Percentiles rank a stretch among this genome's conserved stretches.
phyloP scores from a whole-genome alignment of 257 asterid genomes.

The Solanum acaule region DNA sequence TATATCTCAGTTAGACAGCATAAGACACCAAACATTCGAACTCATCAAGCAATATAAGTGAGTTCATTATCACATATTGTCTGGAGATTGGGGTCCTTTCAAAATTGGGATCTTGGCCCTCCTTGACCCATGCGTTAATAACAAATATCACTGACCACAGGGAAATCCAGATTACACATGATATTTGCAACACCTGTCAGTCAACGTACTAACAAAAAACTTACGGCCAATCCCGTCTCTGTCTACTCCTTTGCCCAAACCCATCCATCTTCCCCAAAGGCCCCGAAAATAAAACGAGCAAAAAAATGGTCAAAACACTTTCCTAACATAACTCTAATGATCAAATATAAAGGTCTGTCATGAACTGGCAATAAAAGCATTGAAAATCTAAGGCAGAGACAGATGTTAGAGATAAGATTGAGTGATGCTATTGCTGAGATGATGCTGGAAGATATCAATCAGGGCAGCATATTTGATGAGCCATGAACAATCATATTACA shows the following conservation, averaged over 20 bases:
- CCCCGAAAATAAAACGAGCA: not conserved
- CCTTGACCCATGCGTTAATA: not conserved
- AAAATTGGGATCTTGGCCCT: not conserved
- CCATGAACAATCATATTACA: not conserved
- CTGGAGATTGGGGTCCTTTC: not conserved
- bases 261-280: not conserved
- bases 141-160: not conserved
- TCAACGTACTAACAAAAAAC: not conserved
- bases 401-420: not conserved
- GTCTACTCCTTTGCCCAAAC: not conserved
- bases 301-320: not conserved
- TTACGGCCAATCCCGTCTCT: not conserved
- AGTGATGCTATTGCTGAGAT: not conserved
- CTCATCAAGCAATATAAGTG: not conserved
- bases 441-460: not conserved
- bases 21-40: not conserved
- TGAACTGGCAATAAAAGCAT: not conserved
- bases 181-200: not conserved
- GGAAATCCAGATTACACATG: not conserved
- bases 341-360: not conserved
- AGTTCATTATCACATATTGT: not conserved
- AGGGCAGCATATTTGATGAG: not conserved
- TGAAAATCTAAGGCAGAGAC: not conserved
- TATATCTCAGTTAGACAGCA: not conserved
- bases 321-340: not conserved